These are phyloP conservation scores for Coemansia reversa DNA, from an alignment of 192 early-diverging fungal species.

Conservation along the genomic window DNA sequence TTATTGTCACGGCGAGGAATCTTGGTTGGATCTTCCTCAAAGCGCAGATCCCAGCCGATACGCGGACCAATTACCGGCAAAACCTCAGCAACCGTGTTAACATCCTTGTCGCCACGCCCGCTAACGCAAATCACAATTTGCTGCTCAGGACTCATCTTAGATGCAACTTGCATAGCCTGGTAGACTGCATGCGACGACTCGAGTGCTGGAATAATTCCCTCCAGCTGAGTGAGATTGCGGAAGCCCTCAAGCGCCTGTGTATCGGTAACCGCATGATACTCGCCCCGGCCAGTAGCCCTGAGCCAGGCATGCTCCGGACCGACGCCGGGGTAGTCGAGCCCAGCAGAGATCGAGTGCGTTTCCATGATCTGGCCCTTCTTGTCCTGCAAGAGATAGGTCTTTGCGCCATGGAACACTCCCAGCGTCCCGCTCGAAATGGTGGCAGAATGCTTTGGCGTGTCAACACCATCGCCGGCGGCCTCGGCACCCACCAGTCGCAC, in stretches of 20 bases:
- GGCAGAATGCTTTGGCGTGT: conserved; percentile 87
- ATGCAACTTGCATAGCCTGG: conserved; percentile 75
- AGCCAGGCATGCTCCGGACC: conserved; percentile 96
- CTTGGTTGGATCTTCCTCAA: conserved; percentile 49
- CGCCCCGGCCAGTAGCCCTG: conserved; percentile 80
- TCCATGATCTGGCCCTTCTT: conserved; percentile 93
- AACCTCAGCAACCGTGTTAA: conserved; percentile 87
- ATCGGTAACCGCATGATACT: conserved; percentile 80
- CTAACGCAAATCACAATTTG: conserved; percentile 87
- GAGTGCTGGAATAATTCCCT: conserved; percentile 95
- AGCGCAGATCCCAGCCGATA: conserved; percentile 84
- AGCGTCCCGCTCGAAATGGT: conserved; percentile 80
- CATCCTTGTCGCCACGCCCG: conserved; percentile 98
- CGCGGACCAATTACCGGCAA: conserved; percentile 86
- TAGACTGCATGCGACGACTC: conserved; percentile 94
- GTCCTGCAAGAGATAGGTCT: conserved; percentile 93
- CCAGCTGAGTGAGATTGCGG: conserved; percentile 65
- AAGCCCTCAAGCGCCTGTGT: conserved; percentile 85
- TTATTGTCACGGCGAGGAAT: conserved; percentile 7
- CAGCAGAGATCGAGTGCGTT: conserved; percentile 92
- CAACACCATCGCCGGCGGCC: conserved; percentile 89
- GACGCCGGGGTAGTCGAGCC: conserved; percentile 97
- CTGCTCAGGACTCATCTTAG: conserved; percentile 69
- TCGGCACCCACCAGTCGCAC: conserved; percentile 92
- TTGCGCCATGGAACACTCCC: conserved; percentile 96